Evolutionary conservation across 2,329 filamentous ascomycete species (phyloP).

Genomic region (Aspergillus flavus): DNA sequence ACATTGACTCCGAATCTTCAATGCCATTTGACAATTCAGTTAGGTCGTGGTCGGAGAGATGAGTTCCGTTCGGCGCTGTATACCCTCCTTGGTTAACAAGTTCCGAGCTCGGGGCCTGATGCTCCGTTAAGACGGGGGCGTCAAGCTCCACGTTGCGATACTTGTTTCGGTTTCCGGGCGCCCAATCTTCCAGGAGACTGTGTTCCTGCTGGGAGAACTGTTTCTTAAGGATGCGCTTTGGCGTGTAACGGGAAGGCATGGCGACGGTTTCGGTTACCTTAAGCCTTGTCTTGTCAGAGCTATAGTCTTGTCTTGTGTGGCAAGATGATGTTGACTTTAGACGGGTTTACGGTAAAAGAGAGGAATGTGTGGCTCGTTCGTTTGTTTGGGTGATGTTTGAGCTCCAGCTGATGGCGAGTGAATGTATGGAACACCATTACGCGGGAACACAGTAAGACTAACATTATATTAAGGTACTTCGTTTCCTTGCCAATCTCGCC

Average conservation of each 20-base stretch:
- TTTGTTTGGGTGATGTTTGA: not conserved
- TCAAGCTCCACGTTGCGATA: conserved; percentile 6
- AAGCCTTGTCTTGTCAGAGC: not conserved
- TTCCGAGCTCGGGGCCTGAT: conserved; percentile 13
- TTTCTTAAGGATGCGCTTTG: conserved; percentile 17
- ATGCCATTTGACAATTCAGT: conserved; percentile 20
- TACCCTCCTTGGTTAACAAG: conserved; percentile 15
- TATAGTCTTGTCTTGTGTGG: not conserved
- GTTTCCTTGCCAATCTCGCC: not conserved
- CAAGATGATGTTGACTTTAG: not conserved
- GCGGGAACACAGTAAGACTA: not conserved
- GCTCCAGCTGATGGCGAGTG: not conserved
- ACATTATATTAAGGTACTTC: not conserved
- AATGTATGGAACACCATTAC: not conserved
- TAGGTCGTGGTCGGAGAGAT: conserved; percentile 19
- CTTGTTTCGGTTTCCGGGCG: conserved; percentile 12
- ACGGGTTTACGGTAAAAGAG: not conserved
- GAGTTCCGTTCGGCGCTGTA: conserved; percentile 27
- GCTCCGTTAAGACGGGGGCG: not conserved
- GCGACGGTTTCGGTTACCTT: not conserved
- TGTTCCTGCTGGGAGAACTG: conserved; percentile 15
- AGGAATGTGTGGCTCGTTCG: not conserved
- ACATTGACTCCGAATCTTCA: conserved; percentile 6
- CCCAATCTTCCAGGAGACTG: conserved; percentile 19
- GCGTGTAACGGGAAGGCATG: conserved; percentile 4